A percentile compares a stretch with the other conserved stretches of the same genome.
Conservation (phyloP, 306 rosid species). For the Ceratonia siliqua region DNA sequence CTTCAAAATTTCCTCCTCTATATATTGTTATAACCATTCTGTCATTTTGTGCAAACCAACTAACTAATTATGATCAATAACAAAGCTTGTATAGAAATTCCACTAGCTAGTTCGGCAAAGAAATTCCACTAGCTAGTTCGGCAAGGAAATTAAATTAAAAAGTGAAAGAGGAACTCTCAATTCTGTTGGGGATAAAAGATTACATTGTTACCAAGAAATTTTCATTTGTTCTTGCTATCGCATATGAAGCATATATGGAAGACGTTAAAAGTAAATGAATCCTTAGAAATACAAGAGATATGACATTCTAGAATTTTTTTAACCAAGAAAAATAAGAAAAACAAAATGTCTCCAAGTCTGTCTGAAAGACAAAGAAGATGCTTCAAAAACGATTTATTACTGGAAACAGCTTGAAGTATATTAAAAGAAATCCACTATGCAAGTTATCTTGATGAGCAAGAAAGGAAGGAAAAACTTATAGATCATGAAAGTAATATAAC, state of each 20-base stretch:
- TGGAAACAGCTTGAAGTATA: slow-evolving; percentile 1
- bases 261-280: neutral
- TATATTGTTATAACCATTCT: neutral
- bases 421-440: neutral
- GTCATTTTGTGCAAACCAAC: neutral
- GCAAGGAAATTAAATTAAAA: slow-evolving; percentile 11
- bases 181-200: neutral
- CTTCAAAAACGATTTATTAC: neutral
- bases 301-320: neutral
- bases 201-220: neutral
- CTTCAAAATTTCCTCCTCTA: neutral
- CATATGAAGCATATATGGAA: neutral
- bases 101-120: slow-evolving; percentile 2
- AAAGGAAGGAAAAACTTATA: neutral
- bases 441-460: neutral
- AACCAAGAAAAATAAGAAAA: neutral
- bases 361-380: neutral
- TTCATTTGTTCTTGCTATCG: neutral
- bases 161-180: neutral
- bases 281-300: neutral
- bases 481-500: neutral
- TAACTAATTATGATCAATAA: neutral
- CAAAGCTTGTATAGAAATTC: slow-evolving; percentile 5
- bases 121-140: neutral
- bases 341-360: neutral